Conservation (phyloP, 1,284 basidiomycete genomes). For the Pseudozyma hubeiensis region DNA sequence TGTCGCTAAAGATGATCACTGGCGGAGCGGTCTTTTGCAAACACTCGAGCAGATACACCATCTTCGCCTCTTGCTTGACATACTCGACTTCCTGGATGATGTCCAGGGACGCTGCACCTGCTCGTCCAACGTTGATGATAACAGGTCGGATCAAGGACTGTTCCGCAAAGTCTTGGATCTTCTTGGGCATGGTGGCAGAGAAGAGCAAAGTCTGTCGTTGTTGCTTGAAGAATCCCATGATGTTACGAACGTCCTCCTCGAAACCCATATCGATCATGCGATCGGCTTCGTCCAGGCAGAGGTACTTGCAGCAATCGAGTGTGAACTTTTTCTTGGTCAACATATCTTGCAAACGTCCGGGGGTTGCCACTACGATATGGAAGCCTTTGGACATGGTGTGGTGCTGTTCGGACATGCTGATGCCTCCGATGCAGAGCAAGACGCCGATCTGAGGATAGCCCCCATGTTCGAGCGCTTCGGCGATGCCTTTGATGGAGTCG, state of each 20-base stretch:
- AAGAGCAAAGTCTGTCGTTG: slow-evolving; percentile 97
- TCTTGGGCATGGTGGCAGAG: slow-evolving; percentile 98
- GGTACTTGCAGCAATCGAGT: slow-evolving; percentile 81
- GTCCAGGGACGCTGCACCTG: slow-evolving; percentile 96
- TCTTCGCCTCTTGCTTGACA: slow-evolving; percentile 98
- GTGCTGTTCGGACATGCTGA: slow-evolving; percentile 95
- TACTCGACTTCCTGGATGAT: slow-evolving; percentile 98
- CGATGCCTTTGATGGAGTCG: slow-evolving; percentile 90
- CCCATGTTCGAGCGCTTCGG: slow-evolving; percentile 80
- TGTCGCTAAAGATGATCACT: slow-evolving; percentile 97
- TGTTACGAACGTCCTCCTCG: slow-evolving; percentile 96
- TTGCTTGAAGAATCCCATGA: slow-evolving; percentile 97
- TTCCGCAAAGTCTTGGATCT: slow-evolving; percentile 98
- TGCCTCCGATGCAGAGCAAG: slow-evolving; percentile 94
- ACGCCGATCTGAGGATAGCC: slow-evolving; percentile 81
- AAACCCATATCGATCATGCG: slow-evolving; percentile 99
- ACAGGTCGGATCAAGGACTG: slow-evolving; percentile 92
- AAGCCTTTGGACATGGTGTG: slow-evolving; percentile 89
- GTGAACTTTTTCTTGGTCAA: slow-evolving; percentile 91
- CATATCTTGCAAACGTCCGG: slow-evolving; percentile 71
- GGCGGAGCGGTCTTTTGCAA: slow-evolving; percentile 98
- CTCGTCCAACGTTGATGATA: slow-evolving; percentile 95
- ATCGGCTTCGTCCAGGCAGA: slow-evolving; percentile 99
- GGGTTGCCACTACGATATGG: slow-evolving; percentile 91
- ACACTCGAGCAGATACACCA: slow-evolving; percentile 97